These are phyloP conservation scores for Aspergillus aculeatinus DNA, from an alignment of 2,329 filamentous ascomycete genomes.

Conservation along the genomic window DNA sequence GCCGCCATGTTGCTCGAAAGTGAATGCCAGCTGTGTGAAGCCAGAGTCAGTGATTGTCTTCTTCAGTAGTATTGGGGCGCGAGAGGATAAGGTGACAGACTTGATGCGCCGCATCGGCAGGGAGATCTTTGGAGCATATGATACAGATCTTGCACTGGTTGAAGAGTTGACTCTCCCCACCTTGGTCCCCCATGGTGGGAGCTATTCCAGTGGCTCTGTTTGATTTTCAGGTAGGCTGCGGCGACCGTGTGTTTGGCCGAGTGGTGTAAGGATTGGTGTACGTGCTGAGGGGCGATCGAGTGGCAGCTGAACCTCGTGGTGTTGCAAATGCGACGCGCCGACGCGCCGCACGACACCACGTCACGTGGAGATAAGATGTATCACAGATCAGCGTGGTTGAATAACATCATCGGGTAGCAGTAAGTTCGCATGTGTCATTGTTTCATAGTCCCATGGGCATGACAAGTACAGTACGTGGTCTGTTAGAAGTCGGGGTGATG, in stretches of 20 bases:
- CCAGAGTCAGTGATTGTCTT: constrained; percentile 8
- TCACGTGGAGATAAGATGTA: constrained; percentile 23
- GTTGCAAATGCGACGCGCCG: constrained; percentile 21
- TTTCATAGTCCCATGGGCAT: too few species aligned
- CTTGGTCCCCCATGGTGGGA: constrained; percentile 29
- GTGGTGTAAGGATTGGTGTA: background rate
- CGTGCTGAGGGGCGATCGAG: background rate
- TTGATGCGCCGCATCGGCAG: constrained; percentile 41
- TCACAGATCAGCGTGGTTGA: background rate
- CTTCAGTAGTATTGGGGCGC: background rate
- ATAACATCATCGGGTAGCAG: background rate
- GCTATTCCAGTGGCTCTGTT: background rate
- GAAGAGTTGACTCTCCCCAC: constrained; percentile 40
- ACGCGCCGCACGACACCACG: constrained; percentile 25
- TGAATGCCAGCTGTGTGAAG: constrained; percentile 44
- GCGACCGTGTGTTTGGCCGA: background rate
- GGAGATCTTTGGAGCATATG: constrained; percentile 43
- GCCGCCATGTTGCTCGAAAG: constrained; percentile 51
- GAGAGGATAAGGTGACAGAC: constrained; percentile 29
- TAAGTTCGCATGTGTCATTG: background rate
- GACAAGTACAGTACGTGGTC: too few species aligned
- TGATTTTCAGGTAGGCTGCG: background rate
- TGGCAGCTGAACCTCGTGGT: background rate
- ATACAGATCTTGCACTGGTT: constrained; percentile 49
- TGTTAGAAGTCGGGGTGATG: too few species aligned